Percentiles rank a stretch among this genome's conserved stretches.
phyloP scores from a whole-genome alignment of 441 rosid genomes.

The Metrosideros polymorpha region DNA sequence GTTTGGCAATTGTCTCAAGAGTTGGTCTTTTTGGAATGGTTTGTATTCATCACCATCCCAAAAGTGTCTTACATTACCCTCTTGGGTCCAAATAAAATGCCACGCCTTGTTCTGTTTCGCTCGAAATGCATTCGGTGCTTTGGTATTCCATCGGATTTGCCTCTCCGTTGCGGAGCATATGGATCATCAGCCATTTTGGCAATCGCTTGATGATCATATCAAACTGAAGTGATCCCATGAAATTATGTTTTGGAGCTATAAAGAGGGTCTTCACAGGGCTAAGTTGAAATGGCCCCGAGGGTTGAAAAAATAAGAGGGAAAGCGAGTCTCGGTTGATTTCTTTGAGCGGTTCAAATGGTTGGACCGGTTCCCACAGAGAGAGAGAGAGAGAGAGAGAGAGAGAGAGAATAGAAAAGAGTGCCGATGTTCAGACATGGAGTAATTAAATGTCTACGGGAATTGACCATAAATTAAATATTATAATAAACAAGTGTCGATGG shows the following conservation, averaged over 20 bases:
- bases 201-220: not conserved
- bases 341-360: not conserved
- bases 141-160: no score
- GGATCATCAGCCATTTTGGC: not conserved
- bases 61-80: not conserved
- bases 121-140: no score
- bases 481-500: not conserved
- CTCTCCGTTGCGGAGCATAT: no score
- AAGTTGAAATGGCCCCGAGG: not conserved
- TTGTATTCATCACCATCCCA: not conserved
- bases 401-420: not conserved
- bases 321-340: not conserved
- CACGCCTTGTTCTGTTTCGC: not conserved
- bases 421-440: not conserved
- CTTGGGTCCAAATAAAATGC: not conserved
- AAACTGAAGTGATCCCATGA: not conserved
- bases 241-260: not conserved
- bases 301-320: not conserved
- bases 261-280: not conserved
- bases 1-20: not conserved
- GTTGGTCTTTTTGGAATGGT: not conserved
- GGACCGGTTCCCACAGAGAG: not conserved
- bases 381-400: not conserved
- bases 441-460: not conserved
- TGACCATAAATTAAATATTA: not conserved